Evolutionary conservation across 495 filamentous ascomycete species (phyloP), one percentile per base, ranked within the genome.

Genomic region (Penicillium ochrochloron): DNA sequence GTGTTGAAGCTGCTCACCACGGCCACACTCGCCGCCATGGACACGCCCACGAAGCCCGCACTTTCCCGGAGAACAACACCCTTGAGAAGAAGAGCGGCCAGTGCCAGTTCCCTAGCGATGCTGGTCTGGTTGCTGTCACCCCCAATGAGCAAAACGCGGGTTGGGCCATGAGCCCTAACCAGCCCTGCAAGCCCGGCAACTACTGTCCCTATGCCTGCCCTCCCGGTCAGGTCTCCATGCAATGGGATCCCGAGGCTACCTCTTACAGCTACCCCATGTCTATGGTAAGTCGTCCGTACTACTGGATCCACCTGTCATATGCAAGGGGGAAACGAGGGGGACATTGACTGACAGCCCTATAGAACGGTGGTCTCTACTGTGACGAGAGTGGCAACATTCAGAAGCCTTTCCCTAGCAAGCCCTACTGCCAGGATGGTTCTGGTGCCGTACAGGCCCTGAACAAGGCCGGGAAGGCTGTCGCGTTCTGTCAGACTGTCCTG

Each of bases 201-300:
- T 93, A 87, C 75, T 95, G 92, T 70, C 92, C 92, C 5, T 89
- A 91, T 63, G 92, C 92, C 44, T 95, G 91, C 64, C 88, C 87
- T 44, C 73, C 90, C 0, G 91, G 91, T 33, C 84, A 92, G 73
- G 83, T 94, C 15, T 91, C 89, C 78, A 86, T 87, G 67, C 92
- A 95, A 74, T 95, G 92, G 92, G 86, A 92, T 73, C 86, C 87
- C 8, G 75, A 85, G 27, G 85, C 86, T 35, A 91, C 88, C 9
- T 82, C 79, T 3, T 93, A 93, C 71, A 75, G 73, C 27, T 92
- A 89, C 66, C 89, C 90, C 1, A 70, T 84, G 67, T 93, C 91
- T 7, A 92, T 92, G 86, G 91, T 94, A 76, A 74, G 88, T 80
- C 59, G 88, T 80, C 59, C 23, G 58, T 50, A 37, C 57, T 57